phyloP scores from a whole-genome alignment of 2,329 filamentous ascomycete genomes.

The Corynespora cassiicola region DNA sequence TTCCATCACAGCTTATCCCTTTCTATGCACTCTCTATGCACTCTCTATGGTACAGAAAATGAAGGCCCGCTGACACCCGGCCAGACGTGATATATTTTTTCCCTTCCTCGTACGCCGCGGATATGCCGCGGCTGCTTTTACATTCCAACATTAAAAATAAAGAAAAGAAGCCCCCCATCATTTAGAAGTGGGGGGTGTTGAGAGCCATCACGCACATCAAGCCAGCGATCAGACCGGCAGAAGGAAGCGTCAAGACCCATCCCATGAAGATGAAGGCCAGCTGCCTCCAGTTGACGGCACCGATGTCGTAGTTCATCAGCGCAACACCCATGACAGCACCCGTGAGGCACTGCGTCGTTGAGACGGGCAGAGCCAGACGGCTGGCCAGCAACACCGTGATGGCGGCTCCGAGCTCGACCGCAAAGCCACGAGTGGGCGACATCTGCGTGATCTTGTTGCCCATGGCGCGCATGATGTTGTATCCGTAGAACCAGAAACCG shows the following conservation, averaged over 20 bases:
- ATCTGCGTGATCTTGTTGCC: slow-evolving; percentile 68
- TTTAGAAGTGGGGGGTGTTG: slow-evolving; percentile 48
- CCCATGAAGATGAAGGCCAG: slow-evolving; percentile 49
- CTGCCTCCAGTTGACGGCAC: slow-evolving; percentile 52
- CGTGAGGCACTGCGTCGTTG: slow-evolving; percentile 65
- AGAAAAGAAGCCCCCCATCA: too few species aligned
- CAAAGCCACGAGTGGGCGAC: slow-evolving; percentile 61
- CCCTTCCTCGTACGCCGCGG: too few species aligned
- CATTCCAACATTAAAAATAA: too few species aligned
- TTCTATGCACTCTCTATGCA: too few species aligned
- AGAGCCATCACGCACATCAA: slow-evolving; percentile 50
- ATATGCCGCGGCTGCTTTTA: too few species aligned
- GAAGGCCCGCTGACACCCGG: too few species aligned
- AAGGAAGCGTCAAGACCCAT: slow-evolving; percentile 52
- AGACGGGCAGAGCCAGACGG: slow-evolving; percentile 66
- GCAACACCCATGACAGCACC: slow-evolving; percentile 31
- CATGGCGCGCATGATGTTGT: slow-evolving; percentile 68
- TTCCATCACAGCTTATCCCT: too few species aligned
- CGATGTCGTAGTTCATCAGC: slow-evolving; percentile 38
- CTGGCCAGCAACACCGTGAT: slow-evolving; percentile 70
- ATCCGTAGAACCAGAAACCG: slow-evolving; percentile 68
- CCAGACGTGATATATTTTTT: too few species aligned
- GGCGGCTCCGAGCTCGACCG: slow-evolving; percentile 51
- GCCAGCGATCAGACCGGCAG: slow-evolving; percentile 48
- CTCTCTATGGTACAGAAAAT: too few species aligned